Evolutionary conservation across 2,329 filamentous ascomycete genomes (phyloP).

Genomic region (Epichloe gansuensis): DNA sequence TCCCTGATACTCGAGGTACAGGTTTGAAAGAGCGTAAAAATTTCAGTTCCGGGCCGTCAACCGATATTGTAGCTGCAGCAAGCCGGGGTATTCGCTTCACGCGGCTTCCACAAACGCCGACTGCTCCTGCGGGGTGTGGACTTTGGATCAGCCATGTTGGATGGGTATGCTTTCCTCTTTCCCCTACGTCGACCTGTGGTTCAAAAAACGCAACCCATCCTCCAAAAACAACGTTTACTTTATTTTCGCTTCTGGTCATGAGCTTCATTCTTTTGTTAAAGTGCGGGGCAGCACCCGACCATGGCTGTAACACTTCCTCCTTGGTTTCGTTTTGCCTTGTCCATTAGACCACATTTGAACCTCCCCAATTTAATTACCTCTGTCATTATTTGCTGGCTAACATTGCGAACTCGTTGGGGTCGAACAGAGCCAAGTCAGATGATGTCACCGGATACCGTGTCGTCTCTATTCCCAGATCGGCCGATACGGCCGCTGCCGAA

Average conservation of each 20-base stretch:
- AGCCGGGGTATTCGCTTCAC: background rate
- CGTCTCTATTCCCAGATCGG: slow-evolving; percentile 74
- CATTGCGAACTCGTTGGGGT: slow-evolving; percentile 9
- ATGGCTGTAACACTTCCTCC: slow-evolving; percentile 2
- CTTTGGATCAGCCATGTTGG: slow-evolving; percentile 13
- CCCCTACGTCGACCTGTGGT: slow-evolving; percentile 3
- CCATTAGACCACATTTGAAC: slow-evolving; percentile 5
- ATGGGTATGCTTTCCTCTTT: slow-evolving; percentile 28
- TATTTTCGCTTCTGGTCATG: background rate
- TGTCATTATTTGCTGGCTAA: slow-evolving; percentile 18
- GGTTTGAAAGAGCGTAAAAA: background rate
- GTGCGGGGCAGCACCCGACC: slow-evolving; percentile 4
- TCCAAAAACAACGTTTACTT: background rate
- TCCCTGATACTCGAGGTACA: background rate
- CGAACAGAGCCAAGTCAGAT: slow-evolving; percentile 32
- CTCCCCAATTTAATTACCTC: slow-evolving; percentile 8
- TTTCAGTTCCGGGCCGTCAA: background rate
- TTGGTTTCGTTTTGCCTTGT: slow-evolving; percentile 3
- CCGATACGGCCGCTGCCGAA: slow-evolving; percentile 88
- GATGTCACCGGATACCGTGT: slow-evolving; percentile 64
- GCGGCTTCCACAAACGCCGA: background rate
- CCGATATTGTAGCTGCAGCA: background rate
- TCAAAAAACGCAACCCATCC: background rate
- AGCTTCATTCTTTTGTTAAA: slow-evolving; percentile 1
- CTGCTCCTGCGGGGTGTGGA: slow-evolving; percentile 11